Evolutionary conservation across 768 basidiomycete genomes (phyloP).

Genomic region (Termitomyces sp.): DNA sequence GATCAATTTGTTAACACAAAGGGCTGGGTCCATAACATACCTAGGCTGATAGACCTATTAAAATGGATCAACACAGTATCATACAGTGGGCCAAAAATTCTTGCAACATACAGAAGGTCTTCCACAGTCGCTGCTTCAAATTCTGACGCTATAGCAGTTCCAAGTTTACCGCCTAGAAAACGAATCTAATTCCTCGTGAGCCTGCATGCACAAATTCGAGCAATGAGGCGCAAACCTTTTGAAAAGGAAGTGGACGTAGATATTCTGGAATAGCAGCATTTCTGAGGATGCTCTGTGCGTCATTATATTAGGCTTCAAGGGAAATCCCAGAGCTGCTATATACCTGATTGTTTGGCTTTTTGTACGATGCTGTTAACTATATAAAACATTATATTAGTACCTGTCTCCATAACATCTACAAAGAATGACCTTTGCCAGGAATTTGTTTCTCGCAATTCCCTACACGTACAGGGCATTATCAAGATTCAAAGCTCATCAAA

Average conservation of each 20-base stretch:
- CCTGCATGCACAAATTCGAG: background rate
- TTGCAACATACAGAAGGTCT: conserved; percentile 73
- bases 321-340: background rate
- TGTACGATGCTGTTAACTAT: conserved; percentile 89
- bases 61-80: background rate
- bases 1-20: background rate
- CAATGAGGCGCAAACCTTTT: conserved; percentile 49
- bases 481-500: background rate
- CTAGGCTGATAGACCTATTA: conserved; percentile 49
- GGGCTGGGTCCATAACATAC: conserved; percentile 23
- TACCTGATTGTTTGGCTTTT: conserved; percentile 87
- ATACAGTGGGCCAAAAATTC: background rate
- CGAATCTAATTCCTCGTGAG: conserved; percentile 56
- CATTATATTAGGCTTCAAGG: background rate
- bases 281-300: conserved; percentile 70
- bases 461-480: conserved; percentile 18
- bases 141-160: conserved; percentile 78
- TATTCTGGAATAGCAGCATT: conserved; percentile 82
- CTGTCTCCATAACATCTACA: background rate
- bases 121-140: conserved; percentile 88
- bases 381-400: conserved; percentile 5
- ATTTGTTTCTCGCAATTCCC: conserved; percentile 93
- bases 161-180: conserved; percentile 92
- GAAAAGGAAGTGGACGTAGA: conserved; percentile 79
- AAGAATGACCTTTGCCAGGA: conserved; percentile 76